Conservation (phyloP, 1,139 yeast genomes). For the Candida labiduridarum region DNA sequence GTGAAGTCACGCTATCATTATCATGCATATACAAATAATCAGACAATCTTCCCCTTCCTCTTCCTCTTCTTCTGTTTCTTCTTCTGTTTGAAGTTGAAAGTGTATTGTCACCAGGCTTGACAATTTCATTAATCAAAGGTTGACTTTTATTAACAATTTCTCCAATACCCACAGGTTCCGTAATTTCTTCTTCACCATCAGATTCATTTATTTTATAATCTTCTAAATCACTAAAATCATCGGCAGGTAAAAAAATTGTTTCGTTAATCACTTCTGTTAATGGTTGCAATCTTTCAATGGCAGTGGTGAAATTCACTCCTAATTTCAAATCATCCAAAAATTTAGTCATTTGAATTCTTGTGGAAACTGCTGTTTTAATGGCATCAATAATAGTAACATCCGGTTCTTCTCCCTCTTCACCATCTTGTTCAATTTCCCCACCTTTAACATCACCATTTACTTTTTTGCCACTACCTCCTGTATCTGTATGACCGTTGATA, state of each 20-base stretch:
- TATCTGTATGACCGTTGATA: conserved; percentile 20
- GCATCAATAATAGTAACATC: conserved; percentile 32
- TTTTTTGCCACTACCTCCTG: conserved; percentile 11
- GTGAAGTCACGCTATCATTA: conserved; percentile 25
- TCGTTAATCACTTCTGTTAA: conserved; percentile 53
- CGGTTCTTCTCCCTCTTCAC: conserved; percentile 27
- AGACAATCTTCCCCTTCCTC: no score
- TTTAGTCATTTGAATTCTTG: conserved; percentile 50
- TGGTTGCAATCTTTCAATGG: conserved; percentile 60
- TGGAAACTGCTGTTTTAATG: conserved; percentile 41
- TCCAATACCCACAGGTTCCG: conserved; percentile 60
- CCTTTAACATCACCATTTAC: conserved; percentile 5
- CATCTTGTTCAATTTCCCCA: no score
- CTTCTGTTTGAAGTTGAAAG: conserved; percentile 9
- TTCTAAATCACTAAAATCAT: conserved; percentile 33
- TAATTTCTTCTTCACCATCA: conserved; percentile 23
- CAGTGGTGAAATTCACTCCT: conserved; percentile 55
- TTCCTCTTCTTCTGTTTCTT: conserved; percentile 6
- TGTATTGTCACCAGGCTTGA: conserved; percentile 39
- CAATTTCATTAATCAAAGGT: conserved; percentile 54
- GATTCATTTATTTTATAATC: conserved; percentile 25
- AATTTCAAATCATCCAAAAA: conserved; percentile 52
- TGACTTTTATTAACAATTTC: conserved; percentile 49
- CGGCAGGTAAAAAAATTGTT: conserved; percentile 53
- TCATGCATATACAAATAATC: conserved; percentile 9